Percentiles rank a stretch among this genome's conserved stretches.
These are phyloP conservation scores for Polyporus arcularius DNA, from an alignment of 768 basidiomycete genomes.

Conservation along the genomic window DNA sequence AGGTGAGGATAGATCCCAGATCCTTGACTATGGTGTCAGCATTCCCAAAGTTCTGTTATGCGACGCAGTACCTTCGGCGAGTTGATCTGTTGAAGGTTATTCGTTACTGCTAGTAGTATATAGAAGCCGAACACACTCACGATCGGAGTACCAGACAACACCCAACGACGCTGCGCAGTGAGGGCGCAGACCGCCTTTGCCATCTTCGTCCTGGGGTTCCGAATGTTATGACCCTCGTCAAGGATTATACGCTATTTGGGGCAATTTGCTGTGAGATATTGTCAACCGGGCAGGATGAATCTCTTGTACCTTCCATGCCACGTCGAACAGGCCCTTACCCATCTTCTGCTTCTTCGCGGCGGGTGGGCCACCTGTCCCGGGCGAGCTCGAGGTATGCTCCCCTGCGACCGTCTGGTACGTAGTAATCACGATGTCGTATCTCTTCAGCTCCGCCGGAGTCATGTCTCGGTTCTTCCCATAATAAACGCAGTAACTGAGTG, in stretches of 20 bases:
- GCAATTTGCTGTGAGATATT: background rate
- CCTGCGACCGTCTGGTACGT: conserved; percentile 75
- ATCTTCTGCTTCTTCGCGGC: conserved; percentile 63
- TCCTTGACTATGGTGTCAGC: conserved; percentile 49
- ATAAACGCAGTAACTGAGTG: conserved; percentile 61
- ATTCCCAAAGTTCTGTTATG: background rate
- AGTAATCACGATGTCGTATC: conserved; percentile 79
- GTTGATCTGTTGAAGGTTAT: conserved; percentile 58
- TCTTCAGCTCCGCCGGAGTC: conserved; percentile 56
- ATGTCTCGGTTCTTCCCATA: conserved; percentile 70
- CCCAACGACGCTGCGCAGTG: conserved; percentile 75
- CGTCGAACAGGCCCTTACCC: conserved; percentile 59
- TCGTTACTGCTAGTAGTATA: background rate
- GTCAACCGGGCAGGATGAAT: too few relatives aligned
- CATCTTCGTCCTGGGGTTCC: conserved; percentile 88
- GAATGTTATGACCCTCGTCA: conserved; percentile 88
- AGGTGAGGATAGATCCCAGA: conserved; percentile 82
- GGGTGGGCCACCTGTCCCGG: conserved; percentile 28
- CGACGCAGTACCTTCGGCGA: conserved; percentile 56
- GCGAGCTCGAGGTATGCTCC: conserved; percentile 41
- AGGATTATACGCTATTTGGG: conserved; percentile 65
- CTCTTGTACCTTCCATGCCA: conserved; percentile 74
- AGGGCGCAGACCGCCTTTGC: conserved; percentile 65
- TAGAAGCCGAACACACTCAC: conserved; percentile 45
- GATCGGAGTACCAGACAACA: conserved; percentile 85